These are phyloP conservation scores for Suillus placidus DNA, from an alignment of 768 basidiomycete genomes.

Conservation along the genomic window DNA sequence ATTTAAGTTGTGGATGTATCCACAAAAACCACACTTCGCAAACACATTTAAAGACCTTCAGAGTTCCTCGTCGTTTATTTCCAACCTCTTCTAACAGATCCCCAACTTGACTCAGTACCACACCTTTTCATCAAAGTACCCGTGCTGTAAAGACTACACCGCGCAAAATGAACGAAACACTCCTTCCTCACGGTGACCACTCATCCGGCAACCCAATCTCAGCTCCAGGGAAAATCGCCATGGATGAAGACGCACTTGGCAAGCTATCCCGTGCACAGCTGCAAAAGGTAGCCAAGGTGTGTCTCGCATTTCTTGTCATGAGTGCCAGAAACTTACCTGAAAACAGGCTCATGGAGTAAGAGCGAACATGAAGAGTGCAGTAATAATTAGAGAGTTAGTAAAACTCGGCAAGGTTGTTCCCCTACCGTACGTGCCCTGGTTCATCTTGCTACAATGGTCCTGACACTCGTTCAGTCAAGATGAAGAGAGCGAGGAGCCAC, in stretches of 20 bases:
- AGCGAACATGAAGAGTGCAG: constrained; percentile 29
- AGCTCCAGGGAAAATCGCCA: not conserved
- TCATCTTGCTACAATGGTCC: constrained; percentile 17
- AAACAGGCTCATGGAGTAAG: constrained; percentile 24
- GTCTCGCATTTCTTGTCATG: not conserved
- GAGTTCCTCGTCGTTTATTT: not conserved
- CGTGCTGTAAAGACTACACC: not conserved
- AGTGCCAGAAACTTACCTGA: not conserved
- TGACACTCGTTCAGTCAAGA: constrained; percentile 16
- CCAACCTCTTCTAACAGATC: not conserved
- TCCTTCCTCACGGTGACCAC: not conserved
- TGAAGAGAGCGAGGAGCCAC: constrained; percentile 16
- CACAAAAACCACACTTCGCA: not conserved
- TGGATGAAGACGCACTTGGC: constrained; percentile 23
- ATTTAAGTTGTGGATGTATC: not conserved
- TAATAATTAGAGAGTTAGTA: constrained; percentile 25
- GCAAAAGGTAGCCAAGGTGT: constrained; percentile 32
- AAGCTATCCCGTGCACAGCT: constrained; percentile 27
- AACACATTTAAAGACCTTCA: not conserved
- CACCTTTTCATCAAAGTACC: not conserved
- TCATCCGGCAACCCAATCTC: not conserved
- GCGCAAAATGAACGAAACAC: not conserved
- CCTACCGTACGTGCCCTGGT: not conserved
- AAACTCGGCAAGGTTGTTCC: constrained; percentile 1
- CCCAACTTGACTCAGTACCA: not conserved